These are phyloP conservation scores for Metschnikowia sp. DNA, from an alignment of 805 yeast genomes.

Conservation along the genomic window DNA sequence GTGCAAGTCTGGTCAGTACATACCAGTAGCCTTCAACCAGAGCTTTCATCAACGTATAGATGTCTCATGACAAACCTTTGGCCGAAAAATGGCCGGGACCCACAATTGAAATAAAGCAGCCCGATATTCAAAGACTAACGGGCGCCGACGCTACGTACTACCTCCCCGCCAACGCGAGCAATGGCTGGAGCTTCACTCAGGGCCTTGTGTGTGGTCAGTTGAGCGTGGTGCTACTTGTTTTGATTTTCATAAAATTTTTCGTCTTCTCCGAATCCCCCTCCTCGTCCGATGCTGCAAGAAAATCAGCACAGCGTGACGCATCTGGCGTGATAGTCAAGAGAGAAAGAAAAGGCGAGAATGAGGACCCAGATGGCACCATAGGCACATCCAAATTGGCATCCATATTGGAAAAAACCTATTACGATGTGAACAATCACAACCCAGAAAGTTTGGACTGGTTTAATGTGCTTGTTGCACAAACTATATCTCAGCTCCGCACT, in stretches of 20 bases:
- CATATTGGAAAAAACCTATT: conserved; percentile 89
- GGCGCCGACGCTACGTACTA: conserved; percentile 7
- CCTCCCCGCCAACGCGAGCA: conserved; percentile 2
- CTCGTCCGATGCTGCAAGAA: conserved; percentile 19
- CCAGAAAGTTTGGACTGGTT: conserved; percentile 97
- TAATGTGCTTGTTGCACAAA: conserved; percentile 89
- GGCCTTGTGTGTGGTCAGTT: conserved; percentile 73
- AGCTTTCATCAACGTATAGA: neutral
- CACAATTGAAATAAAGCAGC: neutral
- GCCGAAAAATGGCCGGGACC: neutral
- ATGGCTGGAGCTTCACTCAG: conserved; percentile 67
- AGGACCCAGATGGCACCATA: conserved; percentile 6
- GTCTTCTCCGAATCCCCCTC: conserved; percentile 66
- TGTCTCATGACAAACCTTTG: conserved; percentile 1
- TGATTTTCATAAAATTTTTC: conserved; percentile 68
- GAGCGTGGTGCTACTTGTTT: conserved; percentile 61
- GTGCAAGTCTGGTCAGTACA: too few relatives aligned
- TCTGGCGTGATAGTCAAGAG: conserved; percentile 33
- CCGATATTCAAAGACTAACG: conserved; percentile 1
- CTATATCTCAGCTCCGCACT: conserved; percentile 79
- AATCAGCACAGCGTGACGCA: conserved; percentile 23
- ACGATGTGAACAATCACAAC: conserved; percentile 81
- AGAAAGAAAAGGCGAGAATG: conserved; percentile 23
- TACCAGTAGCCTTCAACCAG: too few relatives aligned
- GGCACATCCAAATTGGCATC: conserved; percentile 24